Percentiles rank a stretch among this genome's conserved stretches.
phyloP scores from a whole-genome alignment of 257 asterid species.

The Nicotiana sylvestris region DNA sequence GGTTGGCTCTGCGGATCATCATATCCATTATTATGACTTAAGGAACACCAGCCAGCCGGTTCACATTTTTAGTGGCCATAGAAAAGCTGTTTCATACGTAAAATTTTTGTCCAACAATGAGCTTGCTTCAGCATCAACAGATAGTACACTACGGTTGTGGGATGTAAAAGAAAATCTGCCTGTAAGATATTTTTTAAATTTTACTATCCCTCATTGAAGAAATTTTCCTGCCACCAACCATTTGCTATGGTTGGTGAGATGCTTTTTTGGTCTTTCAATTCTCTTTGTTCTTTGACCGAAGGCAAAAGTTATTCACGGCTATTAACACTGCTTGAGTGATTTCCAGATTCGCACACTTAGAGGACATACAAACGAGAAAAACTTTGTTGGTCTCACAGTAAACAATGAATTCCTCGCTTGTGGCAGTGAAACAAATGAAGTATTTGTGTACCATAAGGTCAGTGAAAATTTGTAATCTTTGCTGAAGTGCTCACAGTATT shows the following conservation, averaged over 20 bases:
- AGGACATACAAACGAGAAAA: constrained; percentile 51
- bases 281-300: not conserved
- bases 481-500: not conserved
- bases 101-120: constrained; percentile 41
- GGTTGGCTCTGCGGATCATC: constrained; percentile 52
- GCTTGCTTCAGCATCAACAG: constrained; percentile 49
- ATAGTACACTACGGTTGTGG: constrained; percentile 38
- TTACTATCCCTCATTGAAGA: constrained; percentile 6
- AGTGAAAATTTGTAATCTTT: not conserved
- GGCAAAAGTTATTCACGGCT: not conserved
- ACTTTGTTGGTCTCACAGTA: constrained; percentile 41
- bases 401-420: constrained; percentile 38
- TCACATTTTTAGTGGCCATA: constrained; percentile 40
- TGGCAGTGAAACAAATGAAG: constrained; percentile 49
- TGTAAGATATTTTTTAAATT: constrained; percentile 16
- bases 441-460: constrained; percentile 43
- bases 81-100: constrained; percentile 42
- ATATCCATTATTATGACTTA: constrained; percentile 43
- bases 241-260: not conserved
- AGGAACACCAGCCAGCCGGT: constrained; percentile 37
- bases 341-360: constrained; percentile 33
- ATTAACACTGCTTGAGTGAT: not conserved
- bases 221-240: not conserved
- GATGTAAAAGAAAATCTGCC: constrained; percentile 34
- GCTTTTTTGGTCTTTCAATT: not conserved